phyloP scores from a whole-genome alignment of 2,329 filamentous ascomycete genomes.

The Trichoderma sp. region DNA sequence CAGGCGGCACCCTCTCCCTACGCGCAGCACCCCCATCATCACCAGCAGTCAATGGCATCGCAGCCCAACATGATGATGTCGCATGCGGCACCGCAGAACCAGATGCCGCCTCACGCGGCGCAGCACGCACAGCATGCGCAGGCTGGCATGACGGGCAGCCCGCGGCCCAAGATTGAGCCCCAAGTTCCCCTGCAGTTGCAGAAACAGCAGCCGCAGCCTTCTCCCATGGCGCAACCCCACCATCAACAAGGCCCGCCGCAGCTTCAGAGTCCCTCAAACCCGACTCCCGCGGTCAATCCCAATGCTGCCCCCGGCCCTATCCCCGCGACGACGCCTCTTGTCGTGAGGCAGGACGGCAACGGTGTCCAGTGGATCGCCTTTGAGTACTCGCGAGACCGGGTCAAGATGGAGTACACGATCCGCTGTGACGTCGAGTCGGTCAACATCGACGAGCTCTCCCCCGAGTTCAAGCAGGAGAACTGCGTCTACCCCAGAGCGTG shows the following conservation, averaged over 20 bases:
- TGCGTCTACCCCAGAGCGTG: conserved; percentile 96
- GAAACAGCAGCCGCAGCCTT: conserved; percentile 45
- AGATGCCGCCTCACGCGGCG: conserved; percentile 57
- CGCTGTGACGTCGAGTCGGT: conserved; percentile 97
- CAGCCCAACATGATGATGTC: conserved; percentile 68
- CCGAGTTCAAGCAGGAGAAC: conserved; percentile 96
- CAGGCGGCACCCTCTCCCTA: conserved; percentile 61
- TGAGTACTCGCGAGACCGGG: conserved; percentile 92
- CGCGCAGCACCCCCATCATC: conserved; percentile 53
- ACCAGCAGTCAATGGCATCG: conserved; percentile 59
- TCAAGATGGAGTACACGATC: conserved; percentile 99
- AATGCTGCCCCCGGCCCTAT: conserved; percentile 95
- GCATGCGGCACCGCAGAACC: conserved; percentile 56
- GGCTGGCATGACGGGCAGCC: conserved; percentile 58
- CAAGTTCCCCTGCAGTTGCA: conserved; percentile 62
- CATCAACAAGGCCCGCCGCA: conserved; percentile 40
- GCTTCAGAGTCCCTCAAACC: conserved; percentile 40
- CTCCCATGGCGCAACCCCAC: conserved; percentile 41
- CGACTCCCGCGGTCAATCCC: conserved; percentile 64
- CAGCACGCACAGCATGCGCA: conserved; percentile 55
- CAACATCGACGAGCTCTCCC: conserved; percentile 77
- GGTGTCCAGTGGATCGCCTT: conserved; percentile 99
- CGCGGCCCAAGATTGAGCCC: conserved; percentile 61
- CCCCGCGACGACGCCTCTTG: conserved; percentile 89
- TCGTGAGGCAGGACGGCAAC: conserved; percentile 91